phyloP scores from a whole-genome alignment of 2,329 filamentous ascomycete genomes.

The Microsporum audouinii region DNA sequence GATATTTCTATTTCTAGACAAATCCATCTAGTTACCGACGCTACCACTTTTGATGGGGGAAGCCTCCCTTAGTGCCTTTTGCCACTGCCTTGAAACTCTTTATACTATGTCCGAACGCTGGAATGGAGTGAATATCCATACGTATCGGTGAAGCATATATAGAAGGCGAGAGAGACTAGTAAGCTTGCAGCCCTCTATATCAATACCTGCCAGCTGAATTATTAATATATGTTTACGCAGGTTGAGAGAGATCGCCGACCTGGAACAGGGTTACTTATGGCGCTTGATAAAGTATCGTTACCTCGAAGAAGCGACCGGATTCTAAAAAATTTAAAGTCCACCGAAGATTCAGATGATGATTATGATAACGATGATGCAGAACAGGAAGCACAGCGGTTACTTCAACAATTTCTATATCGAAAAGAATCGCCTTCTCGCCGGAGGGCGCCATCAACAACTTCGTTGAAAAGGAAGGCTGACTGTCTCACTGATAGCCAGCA shows the following conservation, averaged over 20 bases:
- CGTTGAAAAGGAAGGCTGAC: background rate
- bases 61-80: no score
- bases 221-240: background rate
- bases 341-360: background rate
- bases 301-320: background rate
- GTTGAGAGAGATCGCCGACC: background rate
- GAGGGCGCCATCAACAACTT: background rate
- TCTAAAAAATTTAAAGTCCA: no score
- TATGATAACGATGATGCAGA: conserved; percentile 15
- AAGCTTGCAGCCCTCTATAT: background rate
- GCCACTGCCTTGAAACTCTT: no score
- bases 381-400: conserved; percentile 18
- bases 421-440: background rate
- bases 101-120: no score
- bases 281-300: background rate
- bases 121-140: no score
- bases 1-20: no score
- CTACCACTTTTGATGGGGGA: no score
- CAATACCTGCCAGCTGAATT: no score
- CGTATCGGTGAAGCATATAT: no score
- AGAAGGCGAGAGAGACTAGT: background rate
- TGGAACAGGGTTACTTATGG: background rate
- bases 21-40: no score
- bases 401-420: conserved; percentile 19
- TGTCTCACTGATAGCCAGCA: background rate